Evolutionary conservation across 176 grass and related monocot genomes (phyloP).

Genomic region (Dactylis glomerata): DNA sequence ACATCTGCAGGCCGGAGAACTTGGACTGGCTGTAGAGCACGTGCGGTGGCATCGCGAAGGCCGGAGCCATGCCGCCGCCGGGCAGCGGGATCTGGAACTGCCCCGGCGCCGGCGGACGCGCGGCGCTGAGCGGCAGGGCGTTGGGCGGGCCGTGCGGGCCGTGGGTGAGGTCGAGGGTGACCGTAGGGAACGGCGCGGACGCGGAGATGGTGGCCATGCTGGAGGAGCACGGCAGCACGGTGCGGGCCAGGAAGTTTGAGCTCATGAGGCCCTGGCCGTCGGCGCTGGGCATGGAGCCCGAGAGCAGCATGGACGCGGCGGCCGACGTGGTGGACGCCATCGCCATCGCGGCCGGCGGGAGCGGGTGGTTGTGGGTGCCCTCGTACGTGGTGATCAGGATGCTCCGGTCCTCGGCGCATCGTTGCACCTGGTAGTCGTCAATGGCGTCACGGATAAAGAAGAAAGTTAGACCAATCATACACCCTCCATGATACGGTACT

Average conservation of each 20-base stretch:
- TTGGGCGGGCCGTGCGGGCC: slow-evolving; percentile 22
- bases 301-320: slow-evolving; percentile 80
- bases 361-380: slow-evolving; percentile 87
- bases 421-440: slow-evolving; percentile 59
- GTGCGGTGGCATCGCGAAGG: slow-evolving; percentile 38
- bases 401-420: slow-evolving; percentile 80
- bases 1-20: slow-evolving; percentile 78
- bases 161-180: slow-evolving; percentile 89
- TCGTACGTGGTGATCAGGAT: slow-evolving; percentile 94
- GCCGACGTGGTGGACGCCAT: slow-evolving; percentile 95
- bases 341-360: slow-evolving; percentile 88
- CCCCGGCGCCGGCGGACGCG: slow-evolving; percentile 1
- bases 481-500: not conserved
- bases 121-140: slow-evolving; percentile 39
- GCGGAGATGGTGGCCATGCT: slow-evolving; percentile 90
- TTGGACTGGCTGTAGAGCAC: slow-evolving; percentile 59
- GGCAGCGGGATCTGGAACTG: slow-evolving; percentile 51
- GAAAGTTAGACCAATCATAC: slow-evolving; percentile 23
- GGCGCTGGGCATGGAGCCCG: slow-evolving; percentile 75
- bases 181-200: slow-evolving; percentile 84
- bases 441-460: slow-evolving; percentile 1
- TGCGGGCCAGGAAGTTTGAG: slow-evolving; percentile 66
- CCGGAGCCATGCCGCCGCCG: slow-evolving; percentile 12
- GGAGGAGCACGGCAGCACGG: slow-evolving; percentile 81
- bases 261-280: slow-evolving; percentile 49